These are phyloP conservation scores for Truncatella angustata DNA, from an alignment of 2,329 filamentous ascomycete species.

Conservation along the genomic window DNA sequence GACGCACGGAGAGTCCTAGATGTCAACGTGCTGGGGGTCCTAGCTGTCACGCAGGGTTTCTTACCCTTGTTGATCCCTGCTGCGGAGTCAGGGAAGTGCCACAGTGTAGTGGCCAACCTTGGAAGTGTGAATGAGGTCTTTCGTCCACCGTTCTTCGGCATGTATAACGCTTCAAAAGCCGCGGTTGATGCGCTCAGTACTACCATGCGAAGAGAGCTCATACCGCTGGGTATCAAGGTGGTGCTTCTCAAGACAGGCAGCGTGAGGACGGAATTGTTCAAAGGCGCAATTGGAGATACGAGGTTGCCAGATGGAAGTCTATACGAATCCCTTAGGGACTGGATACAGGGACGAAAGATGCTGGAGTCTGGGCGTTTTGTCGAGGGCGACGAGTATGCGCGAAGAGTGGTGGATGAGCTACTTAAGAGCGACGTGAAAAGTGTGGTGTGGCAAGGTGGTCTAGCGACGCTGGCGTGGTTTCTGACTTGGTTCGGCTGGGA, in stretches of 20 bases:
- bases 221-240: constrained; percentile 9
- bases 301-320: not conserved
- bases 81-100: not conserved
- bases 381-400: not conserved
- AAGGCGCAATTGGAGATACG: not conserved
- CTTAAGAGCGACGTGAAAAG: not conserved
- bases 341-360: constrained; percentile 5
- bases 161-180: constrained; percentile 11
- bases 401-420: not conserved
- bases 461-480: constrained; percentile 4
- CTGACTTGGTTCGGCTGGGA: constrained; percentile 8
- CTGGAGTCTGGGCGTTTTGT: not conserved
- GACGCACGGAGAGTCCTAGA: constrained; percentile 9
- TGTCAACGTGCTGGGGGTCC: constrained; percentile 8
- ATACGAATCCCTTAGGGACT: not conserved
- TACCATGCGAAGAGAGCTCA: constrained; percentile 6
- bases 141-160: constrained; percentile 1
- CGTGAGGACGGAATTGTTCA: constrained; percentile 4
- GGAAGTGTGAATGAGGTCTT: constrained; percentile 8
- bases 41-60: constrained; percentile 11
- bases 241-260: constrained; percentile 9
- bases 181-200: constrained; percentile 5
- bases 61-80: constrained; percentile 6
- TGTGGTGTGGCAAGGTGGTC: not conserved
- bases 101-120: not conserved